A percentile compares a stretch with the other conserved stretches of the same genome.
These are phyloP conservation scores for Rhodotorula kratochvilovae DNA, from an alignment of 768 basidiomycete species.

Conservation along the genomic window DNA sequence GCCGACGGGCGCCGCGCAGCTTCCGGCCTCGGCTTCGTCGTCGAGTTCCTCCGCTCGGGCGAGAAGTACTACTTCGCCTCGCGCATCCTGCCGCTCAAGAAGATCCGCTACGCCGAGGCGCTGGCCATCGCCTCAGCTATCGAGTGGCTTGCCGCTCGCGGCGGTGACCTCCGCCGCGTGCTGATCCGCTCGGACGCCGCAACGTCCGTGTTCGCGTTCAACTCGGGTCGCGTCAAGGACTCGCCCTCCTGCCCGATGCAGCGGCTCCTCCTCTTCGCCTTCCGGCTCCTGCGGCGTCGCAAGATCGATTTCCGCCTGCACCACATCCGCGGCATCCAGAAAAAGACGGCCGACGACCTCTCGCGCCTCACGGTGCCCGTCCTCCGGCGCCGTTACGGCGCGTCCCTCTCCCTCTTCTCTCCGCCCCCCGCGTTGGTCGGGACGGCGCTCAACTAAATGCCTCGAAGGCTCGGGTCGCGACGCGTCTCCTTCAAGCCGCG, in stretches of 20 bases:
- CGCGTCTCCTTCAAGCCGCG: not conserved
- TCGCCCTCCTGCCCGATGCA: no score
- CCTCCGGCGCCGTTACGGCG: not conserved
- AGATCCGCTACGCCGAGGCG: not conserved
- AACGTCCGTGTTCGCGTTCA: not conserved
- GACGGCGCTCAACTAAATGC: not conserved
- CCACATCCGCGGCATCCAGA: not conserved
- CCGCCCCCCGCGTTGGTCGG: not conserved
- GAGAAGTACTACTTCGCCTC: not conserved
- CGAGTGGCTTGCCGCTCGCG: no score
- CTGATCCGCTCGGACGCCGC: not conserved
- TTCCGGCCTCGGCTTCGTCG: not conserved
- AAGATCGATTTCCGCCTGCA: not conserved
- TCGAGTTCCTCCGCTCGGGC: not conserved
- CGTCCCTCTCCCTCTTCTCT: not conserved
- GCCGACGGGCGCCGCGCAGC: not conserved
- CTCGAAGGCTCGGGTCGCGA: not conserved
- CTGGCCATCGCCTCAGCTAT: not conserved
- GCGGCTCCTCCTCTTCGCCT: not conserved
- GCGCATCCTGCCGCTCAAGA: not conserved
- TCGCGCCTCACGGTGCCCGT: not conserved
- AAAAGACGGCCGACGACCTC: not conserved
- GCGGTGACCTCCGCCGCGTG: not conserved
- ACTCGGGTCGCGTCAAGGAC: not conserved
- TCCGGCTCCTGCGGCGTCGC: fast-evolving